Evolutionary conservation across 495 filamentous ascomycete species (phyloP).

Genomic region (Penicillium ochrochloron): DNA sequence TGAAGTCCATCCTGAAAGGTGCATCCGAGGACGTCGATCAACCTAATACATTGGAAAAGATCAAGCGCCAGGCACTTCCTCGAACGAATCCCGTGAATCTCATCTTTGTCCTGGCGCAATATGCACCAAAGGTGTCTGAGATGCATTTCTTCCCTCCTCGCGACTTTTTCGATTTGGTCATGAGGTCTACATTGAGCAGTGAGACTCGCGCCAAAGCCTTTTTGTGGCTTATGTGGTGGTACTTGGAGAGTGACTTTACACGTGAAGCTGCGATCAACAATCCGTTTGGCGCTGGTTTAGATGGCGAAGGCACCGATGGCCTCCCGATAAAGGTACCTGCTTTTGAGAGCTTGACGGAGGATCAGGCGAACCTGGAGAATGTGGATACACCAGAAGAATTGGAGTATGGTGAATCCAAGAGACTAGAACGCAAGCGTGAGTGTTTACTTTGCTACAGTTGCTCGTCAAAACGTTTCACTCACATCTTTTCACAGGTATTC

Average conservation of each 20-base stretch:
- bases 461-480: neutral
- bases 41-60: constrained; percentile 81
- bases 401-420: constrained; percentile 84
- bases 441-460: constrained; percentile 7
- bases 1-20: constrained; percentile 97
- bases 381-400: constrained; percentile 86
- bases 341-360: constrained; percentile 75
- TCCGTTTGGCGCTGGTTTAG: constrained; percentile 82
- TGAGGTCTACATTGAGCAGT: constrained; percentile 84
- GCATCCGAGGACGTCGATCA: constrained; percentile 93
- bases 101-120: constrained; percentile 91
- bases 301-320: constrained; percentile 60
- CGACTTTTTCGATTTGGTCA: constrained; percentile 96
- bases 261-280: constrained; percentile 81
- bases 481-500: constrained; percentile 42
- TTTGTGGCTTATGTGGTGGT: constrained; percentile 99
- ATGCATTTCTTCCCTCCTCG: constrained; percentile 81
- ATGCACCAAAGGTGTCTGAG: constrained; percentile 89
- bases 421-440: constrained; percentile 77
- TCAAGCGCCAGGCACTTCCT: constrained; percentile 68
- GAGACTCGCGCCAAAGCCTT: constrained; percentile 85
- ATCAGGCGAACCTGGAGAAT: constrained; percentile 82
- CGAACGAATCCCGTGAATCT: constrained; percentile 97
- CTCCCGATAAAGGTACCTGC: constrained; percentile 80
- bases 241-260: constrained; percentile 94